Percentiles rank a stretch among this genome's conserved stretches.
phyloP scores from a whole-genome alignment of 2,329 filamentous ascomycete species.

The Monascus ruber region DNA sequence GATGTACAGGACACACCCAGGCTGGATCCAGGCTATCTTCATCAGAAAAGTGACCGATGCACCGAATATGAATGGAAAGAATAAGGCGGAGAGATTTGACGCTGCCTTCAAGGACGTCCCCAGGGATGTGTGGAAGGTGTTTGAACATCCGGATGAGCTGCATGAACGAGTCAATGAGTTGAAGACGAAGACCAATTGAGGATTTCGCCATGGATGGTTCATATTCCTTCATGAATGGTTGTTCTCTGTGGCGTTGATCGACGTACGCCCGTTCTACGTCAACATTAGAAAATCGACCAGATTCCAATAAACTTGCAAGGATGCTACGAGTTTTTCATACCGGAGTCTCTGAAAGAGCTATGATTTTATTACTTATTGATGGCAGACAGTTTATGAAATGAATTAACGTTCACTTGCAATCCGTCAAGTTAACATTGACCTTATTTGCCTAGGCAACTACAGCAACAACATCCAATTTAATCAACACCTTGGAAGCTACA shows the following conservation, averaged over 20 bases:
- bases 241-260: slow-evolving; percentile 7
- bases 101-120: slow-evolving; percentile 71
- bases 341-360: too few species aligned
- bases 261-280: slow-evolving; percentile 10
- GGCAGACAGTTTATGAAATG: too few species aligned
- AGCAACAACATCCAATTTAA: too few species aligned
- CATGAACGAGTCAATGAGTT: slow-evolving; percentile 20
- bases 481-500: too few species aligned
- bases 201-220: too few species aligned
- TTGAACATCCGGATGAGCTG: slow-evolving; percentile 62
- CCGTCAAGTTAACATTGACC: too few species aligned
- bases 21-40: slow-evolving; percentile 72
- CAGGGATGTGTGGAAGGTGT: slow-evolving; percentile 63
- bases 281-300: slow-evolving; percentile 6
- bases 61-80: slow-evolving; percentile 61
- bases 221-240: too few species aligned
- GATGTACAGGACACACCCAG: slow-evolving; percentile 55
- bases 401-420: too few species aligned
- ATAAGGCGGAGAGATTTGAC: slow-evolving; percentile 64
- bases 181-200: slow-evolving; percentile 1
- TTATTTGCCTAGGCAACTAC: too few species aligned
- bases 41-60: slow-evolving; percentile 76
- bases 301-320: too few species aligned
- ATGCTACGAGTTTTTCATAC: too few species aligned
- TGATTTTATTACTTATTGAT: too few species aligned